A percentile compares a stretch with the other conserved stretches of the same genome.
Conservation (phyloP, 768 basidiomycete genomes). For the Exidia glandulosa region DNA sequence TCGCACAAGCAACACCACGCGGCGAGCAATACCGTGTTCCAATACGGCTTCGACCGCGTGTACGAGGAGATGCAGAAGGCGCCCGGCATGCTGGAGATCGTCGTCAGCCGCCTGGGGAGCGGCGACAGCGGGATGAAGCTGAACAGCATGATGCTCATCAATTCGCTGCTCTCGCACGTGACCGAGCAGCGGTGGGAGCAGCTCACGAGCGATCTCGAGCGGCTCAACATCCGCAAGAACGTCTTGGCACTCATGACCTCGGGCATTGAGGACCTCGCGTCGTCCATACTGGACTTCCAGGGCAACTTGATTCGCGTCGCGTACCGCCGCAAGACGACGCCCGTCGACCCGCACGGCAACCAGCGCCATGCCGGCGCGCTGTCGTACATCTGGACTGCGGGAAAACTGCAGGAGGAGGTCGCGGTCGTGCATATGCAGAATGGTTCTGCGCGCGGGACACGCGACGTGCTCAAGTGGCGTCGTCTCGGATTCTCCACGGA, state of each 20-base stretch:
- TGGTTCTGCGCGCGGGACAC: conserved; percentile 15
- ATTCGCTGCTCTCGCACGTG: conserved; percentile 72
- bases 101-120: conserved; percentile 68
- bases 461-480: conserved; percentile 52
- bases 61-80: conserved; percentile 75
- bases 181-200: conserved; percentile 69
- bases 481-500: conserved; percentile 70
- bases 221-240: conserved; percentile 67
- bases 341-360: conserved; percentile 59
- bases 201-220: conserved; percentile 64
- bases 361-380: conserved; percentile 45
- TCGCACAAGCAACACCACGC: conserved; percentile 27
- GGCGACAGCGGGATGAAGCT: conserved; percentile 79
- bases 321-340: conserved; percentile 69
- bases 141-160: conserved; percentile 88
- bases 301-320: conserved; percentile 71
- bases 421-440: conserved; percentile 24
- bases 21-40: conserved; percentile 55
- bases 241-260: conserved; percentile 80
- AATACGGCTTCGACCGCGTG: conserved; percentile 74
- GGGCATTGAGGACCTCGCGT: conserved; percentile 67
- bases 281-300: conserved; percentile 80
- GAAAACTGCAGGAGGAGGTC: conserved; percentile 42
- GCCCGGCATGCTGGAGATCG: conserved; percentile 60
- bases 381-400: conserved; percentile 56